Base-by-base conservation (phyloP, 306 rosid species). In the Sicyos baderoa region DNA sequence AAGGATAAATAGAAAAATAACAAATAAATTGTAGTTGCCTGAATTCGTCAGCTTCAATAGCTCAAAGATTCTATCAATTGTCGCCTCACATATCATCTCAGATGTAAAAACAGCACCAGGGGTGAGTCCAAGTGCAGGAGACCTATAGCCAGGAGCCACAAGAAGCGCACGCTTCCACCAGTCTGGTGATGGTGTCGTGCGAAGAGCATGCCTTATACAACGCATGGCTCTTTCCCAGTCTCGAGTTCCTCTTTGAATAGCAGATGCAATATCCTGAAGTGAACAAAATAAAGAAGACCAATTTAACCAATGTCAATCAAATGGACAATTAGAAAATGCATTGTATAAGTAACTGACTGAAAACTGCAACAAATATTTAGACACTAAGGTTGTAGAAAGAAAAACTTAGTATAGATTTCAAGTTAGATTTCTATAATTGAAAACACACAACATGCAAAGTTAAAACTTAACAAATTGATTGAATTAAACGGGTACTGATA, bases 161-260 rank as follows among this genome's bases (percentile, higher is more conserved):
- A 93, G 85, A 73, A 93, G 88, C 75, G 90, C 96, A 13, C 97
- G 94, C 83, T 89, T 93, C 99, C 99, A 93, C 99, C 99, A 93
- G 63, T 93, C 99, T 63, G 99, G 99, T 58, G 99, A 93, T 56
- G 99, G 99, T 72, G 94, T 88, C 50, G 94, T 80, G 29, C 94
- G 89, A 23, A 93, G 86, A 75, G 97, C 97, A 73, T 93, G 99
- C 79, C 96, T 85, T 77, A 93, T 80, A 75, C 99, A 93, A 40
- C 99, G 99, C 65, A 93, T 67, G 60, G 97, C 97, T 80, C 99
- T 85, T 81, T 93, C 99, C 99, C 99, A 93, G 71, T 93, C 99
- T 83, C 90, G 86, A 81, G 94, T 88, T 72, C 99, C 99, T 79
- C 82, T 89, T 70, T 81, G 99, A 73, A 93, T 81, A 73, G 97